Conservation (phyloP, 257 asterid genomes). For the Solanum rostratum region DNA sequence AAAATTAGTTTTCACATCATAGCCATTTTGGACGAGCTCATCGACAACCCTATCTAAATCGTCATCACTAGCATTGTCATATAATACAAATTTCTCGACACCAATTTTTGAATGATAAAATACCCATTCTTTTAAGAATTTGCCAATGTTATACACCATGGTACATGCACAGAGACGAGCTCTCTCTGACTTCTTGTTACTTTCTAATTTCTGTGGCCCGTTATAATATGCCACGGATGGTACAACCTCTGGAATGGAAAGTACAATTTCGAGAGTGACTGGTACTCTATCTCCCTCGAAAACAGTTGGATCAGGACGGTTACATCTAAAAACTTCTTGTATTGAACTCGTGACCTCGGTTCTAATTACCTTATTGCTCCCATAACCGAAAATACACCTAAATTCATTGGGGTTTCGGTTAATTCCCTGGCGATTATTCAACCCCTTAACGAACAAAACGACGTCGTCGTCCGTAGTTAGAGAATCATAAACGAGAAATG, state of each 20-base stretch:
- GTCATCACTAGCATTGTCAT: constrained; percentile 82
- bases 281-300: constrained; percentile 1
- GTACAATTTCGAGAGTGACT: constrained; percentile 39
- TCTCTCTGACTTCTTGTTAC: neutral
- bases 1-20: constrained; percentile 27
- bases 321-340: constrained; percentile 89
- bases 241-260: constrained; percentile 33
- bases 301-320: constrained; percentile 23
- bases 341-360: constrained; percentile 56
- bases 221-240: constrained; percentile 64
- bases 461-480: constrained; percentile 59
- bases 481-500: constrained; percentile 51
- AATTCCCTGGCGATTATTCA: constrained; percentile 51
- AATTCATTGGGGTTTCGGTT: constrained; percentile 49
- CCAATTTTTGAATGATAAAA: constrained; percentile 62
- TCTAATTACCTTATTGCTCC: constrained; percentile 25
- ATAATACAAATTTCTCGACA: constrained; percentile 54
- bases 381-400: constrained; percentile 33
- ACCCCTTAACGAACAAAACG: constrained; percentile 65
- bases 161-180: constrained; percentile 68
- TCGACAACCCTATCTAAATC: constrained; percentile 19
- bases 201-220: constrained; percentile 32
- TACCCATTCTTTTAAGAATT: constrained; percentile 67
- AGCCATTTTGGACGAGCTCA: constrained; percentile 38
- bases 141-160: constrained; percentile 71